These are phyloP conservation scores for Glycine soja DNA, from an alignment of 306 rosid species.

Conservation along the genomic window DNA sequence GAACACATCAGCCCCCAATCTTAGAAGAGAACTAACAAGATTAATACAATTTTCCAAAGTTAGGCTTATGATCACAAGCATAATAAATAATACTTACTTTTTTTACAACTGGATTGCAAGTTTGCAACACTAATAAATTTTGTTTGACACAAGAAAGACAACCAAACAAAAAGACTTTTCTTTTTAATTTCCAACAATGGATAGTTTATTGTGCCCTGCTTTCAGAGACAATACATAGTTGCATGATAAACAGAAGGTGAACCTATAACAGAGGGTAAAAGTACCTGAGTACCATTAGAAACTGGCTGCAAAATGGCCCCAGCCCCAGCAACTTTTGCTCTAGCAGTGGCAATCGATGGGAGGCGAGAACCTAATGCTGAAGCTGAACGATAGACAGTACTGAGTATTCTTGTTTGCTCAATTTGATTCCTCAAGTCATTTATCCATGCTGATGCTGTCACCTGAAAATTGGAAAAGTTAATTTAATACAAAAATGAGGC, in stretches of 20 bases:
- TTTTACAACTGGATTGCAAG: slow-evolving; percentile 27
- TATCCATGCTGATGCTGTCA: slow-evolving; percentile 97
- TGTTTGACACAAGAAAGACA: slow-evolving; percentile 27
- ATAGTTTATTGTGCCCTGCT: slow-evolving; percentile 1
- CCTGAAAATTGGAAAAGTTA: slow-evolving; percentile 57
- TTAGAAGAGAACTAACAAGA: slow-evolving; percentile 13
- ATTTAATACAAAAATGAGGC: slow-evolving; percentile 11
- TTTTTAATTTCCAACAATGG: neutral
- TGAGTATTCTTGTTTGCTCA: slow-evolving; percentile 89
- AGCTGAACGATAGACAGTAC: slow-evolving; percentile 95
- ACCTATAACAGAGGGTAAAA: slow-evolving; percentile 9
- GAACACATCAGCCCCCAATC: slow-evolving; percentile 8
- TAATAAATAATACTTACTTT: neutral
- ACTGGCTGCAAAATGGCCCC: slow-evolving; percentile 94
- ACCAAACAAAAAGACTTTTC: neutral
- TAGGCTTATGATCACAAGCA: neutral
- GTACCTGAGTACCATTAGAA: slow-evolving; percentile 93
- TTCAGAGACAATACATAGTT: slow-evolving; percentile 20
- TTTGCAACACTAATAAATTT: slow-evolving; percentile 23
- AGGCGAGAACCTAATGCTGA: slow-evolving; percentile 96
- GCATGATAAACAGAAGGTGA: slow-evolving; percentile 5
- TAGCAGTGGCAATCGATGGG: slow-evolving; percentile 93
- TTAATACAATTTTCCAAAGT: slow-evolving; percentile 15
- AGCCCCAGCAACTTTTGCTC: slow-evolving; percentile 93
- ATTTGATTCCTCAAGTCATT: slow-evolving; percentile 95